Base-by-base conservation (phyloP, 306 rosid genomes). In the Amphicarpaea edgeworthii region DNA sequence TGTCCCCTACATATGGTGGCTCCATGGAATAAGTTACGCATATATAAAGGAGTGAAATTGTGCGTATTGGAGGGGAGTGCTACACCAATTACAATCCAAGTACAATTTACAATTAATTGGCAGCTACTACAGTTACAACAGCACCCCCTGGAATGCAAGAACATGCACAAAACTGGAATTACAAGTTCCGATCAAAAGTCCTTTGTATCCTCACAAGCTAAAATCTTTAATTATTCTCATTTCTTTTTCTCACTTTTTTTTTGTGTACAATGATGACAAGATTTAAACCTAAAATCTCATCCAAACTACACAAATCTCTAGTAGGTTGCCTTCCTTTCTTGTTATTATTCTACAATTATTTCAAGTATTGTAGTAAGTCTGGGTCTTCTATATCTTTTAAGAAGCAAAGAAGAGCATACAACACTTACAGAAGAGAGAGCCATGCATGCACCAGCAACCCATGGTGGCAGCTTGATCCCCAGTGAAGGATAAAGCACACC, bases 361-460 rank as follows among this genome's bases (percentile, higher is more conserved):
- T 95, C 91, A 32, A 90, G 93, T 83, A 87, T 84, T 50, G 92
- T 53, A 19, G 97, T 90, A 57, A 92, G 92, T 79, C 90, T 88
- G 32, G 97, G 97, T 73, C 78, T 95, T 88, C 63, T 87, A 81
- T 95, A 95, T 80, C 96, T 87, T 77, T 96, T 81, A 43, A 92
- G 96, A 70, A 90, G 93, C 77, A 95, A 83, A 45, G 99, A 95
- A 66, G 97, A 92, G 75, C 97, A 95, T 10, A 95, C 99, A 32
- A 92, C 97, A 76, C 89, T 95, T 19, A 95, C 90, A 23, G 99
- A 95, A 57, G 99, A 95, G 58, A 92, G 78, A 79, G 99, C 99
- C 99, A 95, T 92, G 89, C 97, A 92, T 5, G 99, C 97, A 68
- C 99, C 99, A 8, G 97, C 96, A 20, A 91, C 96, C 99, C 99